phyloP scores from a whole-genome alignment of 2,329 filamentous ascomycete species.

The Ophiosphaerella korrae region DNA sequence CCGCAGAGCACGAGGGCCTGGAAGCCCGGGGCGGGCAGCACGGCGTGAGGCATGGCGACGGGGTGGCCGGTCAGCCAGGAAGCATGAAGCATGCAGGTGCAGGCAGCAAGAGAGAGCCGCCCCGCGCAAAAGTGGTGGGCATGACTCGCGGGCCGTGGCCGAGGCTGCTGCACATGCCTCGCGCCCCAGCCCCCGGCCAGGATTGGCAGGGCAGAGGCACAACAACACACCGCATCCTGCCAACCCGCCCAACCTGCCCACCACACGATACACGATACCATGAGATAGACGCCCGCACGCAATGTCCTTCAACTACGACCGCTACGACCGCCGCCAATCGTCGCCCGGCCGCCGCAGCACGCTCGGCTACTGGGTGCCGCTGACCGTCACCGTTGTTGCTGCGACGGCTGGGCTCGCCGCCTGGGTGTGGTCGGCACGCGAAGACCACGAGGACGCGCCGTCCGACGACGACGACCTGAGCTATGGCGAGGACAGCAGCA shows the following conservation, averaged over 20 bases:
- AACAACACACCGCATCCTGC: slow-evolving; percentile 20
- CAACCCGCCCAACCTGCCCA: neutral
- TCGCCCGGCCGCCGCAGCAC: slow-evolving; percentile 62
- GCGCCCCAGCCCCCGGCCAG: slow-evolving; percentile 10
- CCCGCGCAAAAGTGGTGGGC: slow-evolving; percentile 17
- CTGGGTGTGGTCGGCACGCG: slow-evolving; percentile 92
- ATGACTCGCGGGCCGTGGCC: slow-evolving; percentile 19
- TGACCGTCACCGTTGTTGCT: slow-evolving; percentile 83
- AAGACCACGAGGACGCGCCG: slow-evolving; percentile 72
- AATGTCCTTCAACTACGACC: slow-evolving; percentile 61
- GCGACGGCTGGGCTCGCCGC: slow-evolving; percentile 85
- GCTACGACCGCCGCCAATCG: slow-evolving; percentile 55
- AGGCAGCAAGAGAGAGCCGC: slow-evolving; percentile 22
- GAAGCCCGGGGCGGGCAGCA: slow-evolving; percentile 75
- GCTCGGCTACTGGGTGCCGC: slow-evolving; percentile 86
- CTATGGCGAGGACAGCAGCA: slow-evolving; percentile 49
- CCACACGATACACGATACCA: slow-evolving; percentile 6
- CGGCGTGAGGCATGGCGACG: slow-evolving; percentile 73
- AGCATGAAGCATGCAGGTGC: slow-evolving; percentile 10
- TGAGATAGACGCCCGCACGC: slow-evolving; percentile 18
- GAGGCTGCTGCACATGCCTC: slow-evolving; percentile 7
- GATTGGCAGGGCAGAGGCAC: slow-evolving; percentile 8
- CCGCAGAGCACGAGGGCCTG: slow-evolving; percentile 85
- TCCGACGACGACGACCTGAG: slow-evolving; percentile 54
- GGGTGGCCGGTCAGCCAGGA: neutral